Conservation (phyloP, 169 alveolate genomes). For the Besnoitia besnoiti region DNA sequence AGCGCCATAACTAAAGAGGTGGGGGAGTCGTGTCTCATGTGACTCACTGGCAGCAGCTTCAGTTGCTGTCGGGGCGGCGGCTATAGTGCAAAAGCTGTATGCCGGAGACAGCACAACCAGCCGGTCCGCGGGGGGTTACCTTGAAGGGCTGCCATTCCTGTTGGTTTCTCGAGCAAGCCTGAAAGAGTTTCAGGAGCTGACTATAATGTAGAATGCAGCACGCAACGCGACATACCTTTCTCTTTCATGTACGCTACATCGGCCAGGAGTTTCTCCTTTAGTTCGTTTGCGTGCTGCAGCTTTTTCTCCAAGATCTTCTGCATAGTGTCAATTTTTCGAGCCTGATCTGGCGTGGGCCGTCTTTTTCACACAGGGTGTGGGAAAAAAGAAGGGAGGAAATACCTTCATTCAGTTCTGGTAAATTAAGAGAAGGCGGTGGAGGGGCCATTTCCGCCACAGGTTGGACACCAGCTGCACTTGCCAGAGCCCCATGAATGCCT, state of each 20-base stretch:
- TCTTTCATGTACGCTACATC: conserved; percentile 56
- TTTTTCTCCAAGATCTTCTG: conserved; percentile 30
- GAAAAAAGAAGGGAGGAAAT: not conserved
- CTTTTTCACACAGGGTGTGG: not conserved
- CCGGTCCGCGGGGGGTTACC: conserved; percentile 13
- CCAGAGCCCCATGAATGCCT: not conserved
- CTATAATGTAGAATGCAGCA: not conserved
- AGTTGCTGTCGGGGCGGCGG: not conserved
- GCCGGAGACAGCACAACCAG: not conserved
- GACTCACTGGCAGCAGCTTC: not conserved
- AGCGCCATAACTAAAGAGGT: not conserved
- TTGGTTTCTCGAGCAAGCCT: not conserved
- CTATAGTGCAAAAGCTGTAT: not conserved
- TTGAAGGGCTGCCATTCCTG: conserved; percentile 39
- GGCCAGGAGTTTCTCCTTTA: conserved; percentile 14
- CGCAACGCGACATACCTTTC: conserved; percentile 21
- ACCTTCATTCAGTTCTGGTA: conserved; percentile 35
- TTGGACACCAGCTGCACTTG: not conserved
- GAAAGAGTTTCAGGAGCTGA: not conserved
- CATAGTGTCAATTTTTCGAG: conserved; percentile 48
- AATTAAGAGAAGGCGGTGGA: conserved; percentile 17
- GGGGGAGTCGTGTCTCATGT: not conserved
- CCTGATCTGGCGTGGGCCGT: not conserved
- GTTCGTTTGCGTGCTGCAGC: conserved; percentile 41
- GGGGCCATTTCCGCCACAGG: not conserved